phyloP scores from a whole-genome alignment of 306 rosid species.

The Calophaca sinica region DNA sequence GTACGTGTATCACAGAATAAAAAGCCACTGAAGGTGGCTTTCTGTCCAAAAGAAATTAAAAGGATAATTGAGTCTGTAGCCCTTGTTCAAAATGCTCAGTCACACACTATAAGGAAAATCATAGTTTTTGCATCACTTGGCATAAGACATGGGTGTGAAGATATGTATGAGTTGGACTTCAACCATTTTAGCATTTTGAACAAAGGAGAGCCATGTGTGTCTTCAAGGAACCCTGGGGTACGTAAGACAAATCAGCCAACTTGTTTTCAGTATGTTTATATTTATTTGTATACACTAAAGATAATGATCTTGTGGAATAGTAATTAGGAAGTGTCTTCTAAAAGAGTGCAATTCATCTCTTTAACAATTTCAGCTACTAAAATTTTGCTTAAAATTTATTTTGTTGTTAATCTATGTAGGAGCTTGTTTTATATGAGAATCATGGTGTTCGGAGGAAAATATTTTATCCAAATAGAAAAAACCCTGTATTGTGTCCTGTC shows the following conservation, averaged over 20 bases:
- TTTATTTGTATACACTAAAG: too few relatives aligned
- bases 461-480: slow-evolving; percentile 68
- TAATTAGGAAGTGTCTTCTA: too few relatives aligned
- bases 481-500: slow-evolving; percentile 73
- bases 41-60: slow-evolving; percentile 90
- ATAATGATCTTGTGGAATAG: too few relatives aligned
- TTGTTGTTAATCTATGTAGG: slow-evolving; percentile 49
- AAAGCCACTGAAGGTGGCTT: slow-evolving; percentile 75
- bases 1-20: slow-evolving; percentile 47
- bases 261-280: background rate
- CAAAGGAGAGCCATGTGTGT: slow-evolving; percentile 74
- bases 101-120: slow-evolving; percentile 86
- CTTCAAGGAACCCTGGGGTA: slow-evolving; percentile 68
- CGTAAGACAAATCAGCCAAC: slow-evolving; percentile 55
- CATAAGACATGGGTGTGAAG: slow-evolving; percentile 88
- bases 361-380: too few relatives aligned
- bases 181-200: slow-evolving; percentile 78
- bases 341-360: too few relatives aligned
- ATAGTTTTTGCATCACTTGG: slow-evolving; percentile 89
- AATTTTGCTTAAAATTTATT: background rate
- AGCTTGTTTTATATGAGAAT: slow-evolving; percentile 80
- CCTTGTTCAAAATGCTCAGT: slow-evolving; percentile 69
- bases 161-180: slow-evolving; percentile 78
- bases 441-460: slow-evolving; percentile 75
- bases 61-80: slow-evolving; percentile 66